A percentile compares a stretch with the other conserved stretches of the same genome.
phyloP scores from a whole-genome alignment of 106 monocot species.

The Apostasia ramifera region DNA sequence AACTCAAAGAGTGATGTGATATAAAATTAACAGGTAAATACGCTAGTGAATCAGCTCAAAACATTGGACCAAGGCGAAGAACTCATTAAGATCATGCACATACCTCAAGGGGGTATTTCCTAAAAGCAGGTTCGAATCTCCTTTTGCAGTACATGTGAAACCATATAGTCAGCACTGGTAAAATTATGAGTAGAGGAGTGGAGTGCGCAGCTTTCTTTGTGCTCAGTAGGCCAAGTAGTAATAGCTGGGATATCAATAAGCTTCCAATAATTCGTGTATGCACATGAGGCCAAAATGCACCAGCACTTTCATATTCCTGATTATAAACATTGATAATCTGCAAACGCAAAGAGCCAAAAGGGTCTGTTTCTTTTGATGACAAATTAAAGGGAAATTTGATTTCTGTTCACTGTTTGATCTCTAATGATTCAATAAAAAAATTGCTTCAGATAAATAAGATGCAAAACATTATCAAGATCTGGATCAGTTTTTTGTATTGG shows the following conservation, averaged over 20 bases:
- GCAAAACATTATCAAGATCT: too few species aligned
- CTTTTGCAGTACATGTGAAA: conserved; percentile 90
- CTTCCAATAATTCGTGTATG: conserved; percentile 68
- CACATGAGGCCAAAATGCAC: conserved; percentile 93
- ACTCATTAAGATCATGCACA: neutral
- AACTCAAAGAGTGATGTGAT: neutral
- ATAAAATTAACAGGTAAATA: neutral
- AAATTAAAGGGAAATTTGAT: too few species aligned
- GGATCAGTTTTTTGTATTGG: too few species aligned
- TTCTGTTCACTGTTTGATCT: too few species aligned
- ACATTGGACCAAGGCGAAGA: neutral
- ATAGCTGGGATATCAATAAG: conserved; percentile 72
- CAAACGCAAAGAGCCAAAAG: conserved; percentile 1
- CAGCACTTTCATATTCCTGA: conserved; percentile 94
- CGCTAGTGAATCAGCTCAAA: neutral
- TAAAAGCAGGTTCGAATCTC: conserved; percentile 88
- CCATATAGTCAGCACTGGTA: conserved; percentile 64
- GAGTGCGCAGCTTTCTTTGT: conserved; percentile 81
- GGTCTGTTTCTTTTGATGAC: too few species aligned
- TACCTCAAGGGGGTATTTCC: conserved; percentile 80
- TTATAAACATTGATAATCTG: conserved; percentile 97
- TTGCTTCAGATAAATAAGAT: too few species aligned
- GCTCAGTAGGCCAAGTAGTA: conserved; percentile 74
- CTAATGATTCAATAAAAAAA: too few species aligned
- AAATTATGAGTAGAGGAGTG: conserved; percentile 58